Evolutionary conservation across 306 rosid species (phyloP), one percentile per base, ranked within the genome.

Genomic region (Sicyos edulis): DNA sequence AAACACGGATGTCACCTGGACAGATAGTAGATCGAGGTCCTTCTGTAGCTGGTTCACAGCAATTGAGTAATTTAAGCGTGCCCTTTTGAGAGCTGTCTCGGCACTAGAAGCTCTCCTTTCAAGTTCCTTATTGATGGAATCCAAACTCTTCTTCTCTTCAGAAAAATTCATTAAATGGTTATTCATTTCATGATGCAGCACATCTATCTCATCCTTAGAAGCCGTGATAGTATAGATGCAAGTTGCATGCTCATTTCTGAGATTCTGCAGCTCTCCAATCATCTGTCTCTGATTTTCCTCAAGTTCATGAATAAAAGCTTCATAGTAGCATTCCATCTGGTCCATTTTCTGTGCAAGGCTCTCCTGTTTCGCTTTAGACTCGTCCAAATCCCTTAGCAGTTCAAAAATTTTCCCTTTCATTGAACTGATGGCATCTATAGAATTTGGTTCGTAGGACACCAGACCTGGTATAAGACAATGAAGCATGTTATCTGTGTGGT

Each of bases 261-360:
- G 89, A 84, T 73, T 91, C 86, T 95, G 97, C 87, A 95, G 81
- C 85, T 95, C 97, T 62, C 83, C 97, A 87, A 95, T 85, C 95
- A 95, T 82, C 86, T 84, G 95, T 78, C 97, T 83, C 78, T 95
- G 99, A 77, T 78, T 95, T 87, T 89, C 97, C 86, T 95, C 99
- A 76, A 95, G 96, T 79, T 95, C 99, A 78, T 89, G 96, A 76
- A 95, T 85, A 59, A 95, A 96, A 84, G 97, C 96, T 87, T 95
- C 99, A 59, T 95, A 95, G 80, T 95, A 95, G 87, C 97, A 91
- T 83, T 95, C 99, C 99, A 95, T 95, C 91, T 91, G 97, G 77
- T 87, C 99, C 90, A 90, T 92, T 89, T 95, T 95, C 62, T 81
- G 85, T 24, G 82, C 86, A 74, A 95, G 96, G 85, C 86, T 76